Base-by-base conservation (phyloP, 257 asterid species). In the Paulownia fortunei region DNA sequence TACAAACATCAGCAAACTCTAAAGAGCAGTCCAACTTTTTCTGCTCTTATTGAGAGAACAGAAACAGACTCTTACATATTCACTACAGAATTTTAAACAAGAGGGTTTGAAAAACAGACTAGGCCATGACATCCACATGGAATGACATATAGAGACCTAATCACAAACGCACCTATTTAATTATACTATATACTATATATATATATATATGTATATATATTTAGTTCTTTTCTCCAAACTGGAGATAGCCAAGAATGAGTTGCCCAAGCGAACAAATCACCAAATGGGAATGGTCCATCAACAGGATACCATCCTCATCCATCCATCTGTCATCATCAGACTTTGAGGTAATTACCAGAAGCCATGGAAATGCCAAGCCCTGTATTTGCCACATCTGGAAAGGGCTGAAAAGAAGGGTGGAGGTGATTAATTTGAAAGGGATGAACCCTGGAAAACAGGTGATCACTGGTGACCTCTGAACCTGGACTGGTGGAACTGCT, bases 241-340 rank as follows among this genome's bases (percentile, higher is more conserved):
- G 67, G 79, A n/a, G 77, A 32, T 82, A 92, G 96, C 97, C 97
- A 92, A 90, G 96, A 82, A 92, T 90, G 96, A 85, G 23, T 85
- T 89, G 92, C 94, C 96, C 63, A 6, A 42, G 37, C 47, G 66
- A 56, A 77, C 78, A 65, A 73, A 72, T 79, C 83, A 79, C 74
- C 42, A 19, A 70, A 80, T 62, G 86, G 79, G 85, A 72, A 46
- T 71, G 77, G 71, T 30, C 69, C 79, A 60, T 2, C 34, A 65
- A 39, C 78, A 30, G 56, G 77, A 16, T 73, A 19, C 80, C 82
- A 56, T 58, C 42, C 86, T 84, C 69, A 37, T 24, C 54, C 62
- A 32, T 69, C 54, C 37, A 6, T 39, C 52, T 42, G 8, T 39
- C 63, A 30, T 55, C 63, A 13, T 88, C 82, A 87, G 10, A 84